Evolutionary conservation across 805 yeast genomes (phyloP).

Genomic region (Priceomyces castillae): DNA sequence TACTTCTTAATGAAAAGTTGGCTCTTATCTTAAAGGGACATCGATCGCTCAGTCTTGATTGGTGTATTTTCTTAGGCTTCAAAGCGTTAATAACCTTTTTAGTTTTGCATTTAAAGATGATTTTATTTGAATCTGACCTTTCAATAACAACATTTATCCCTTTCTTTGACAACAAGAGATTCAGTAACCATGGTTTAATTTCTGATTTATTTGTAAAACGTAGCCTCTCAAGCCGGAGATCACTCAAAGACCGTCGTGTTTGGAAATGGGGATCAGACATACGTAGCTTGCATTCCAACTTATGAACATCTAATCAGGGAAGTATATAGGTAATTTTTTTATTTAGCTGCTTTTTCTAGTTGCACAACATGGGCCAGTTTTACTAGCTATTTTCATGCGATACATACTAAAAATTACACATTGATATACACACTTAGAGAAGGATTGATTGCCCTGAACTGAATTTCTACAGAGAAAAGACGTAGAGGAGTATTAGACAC

Average conservation of each 20-base stretch:
- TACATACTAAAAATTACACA: background rate
- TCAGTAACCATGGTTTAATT: slow-evolving; percentile 62
- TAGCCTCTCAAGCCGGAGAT: slow-evolving; percentile 19
- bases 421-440: no score
- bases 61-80: slow-evolving; percentile 11
- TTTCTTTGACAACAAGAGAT: slow-evolving; percentile 40
- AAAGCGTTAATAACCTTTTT: slow-evolving; percentile 13
- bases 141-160: slow-evolving; percentile 60
- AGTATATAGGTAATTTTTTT: background rate
- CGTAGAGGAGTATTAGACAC: no score
- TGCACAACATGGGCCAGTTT: no score
- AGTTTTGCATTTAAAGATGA: slow-evolving; percentile 60
- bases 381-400: no score
- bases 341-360: background rate
- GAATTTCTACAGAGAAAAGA: no score
- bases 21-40: slow-evolving; percentile 70
- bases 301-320: background rate
- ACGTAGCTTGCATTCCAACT: background rate
- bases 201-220: slow-evolving; percentile 38
- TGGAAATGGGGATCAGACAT: background rate
- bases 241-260: slow-evolving; percentile 23
- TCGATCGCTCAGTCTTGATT: slow-evolving; percentile 26
- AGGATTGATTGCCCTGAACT: no score
- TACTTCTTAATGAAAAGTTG: slow-evolving; percentile 50
- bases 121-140: slow-evolving; percentile 58